Evolutionary conservation across 257 asterid species (phyloP), one percentile per base, ranked within the genome.

Genomic region (Sherardia arvensis): DNA sequence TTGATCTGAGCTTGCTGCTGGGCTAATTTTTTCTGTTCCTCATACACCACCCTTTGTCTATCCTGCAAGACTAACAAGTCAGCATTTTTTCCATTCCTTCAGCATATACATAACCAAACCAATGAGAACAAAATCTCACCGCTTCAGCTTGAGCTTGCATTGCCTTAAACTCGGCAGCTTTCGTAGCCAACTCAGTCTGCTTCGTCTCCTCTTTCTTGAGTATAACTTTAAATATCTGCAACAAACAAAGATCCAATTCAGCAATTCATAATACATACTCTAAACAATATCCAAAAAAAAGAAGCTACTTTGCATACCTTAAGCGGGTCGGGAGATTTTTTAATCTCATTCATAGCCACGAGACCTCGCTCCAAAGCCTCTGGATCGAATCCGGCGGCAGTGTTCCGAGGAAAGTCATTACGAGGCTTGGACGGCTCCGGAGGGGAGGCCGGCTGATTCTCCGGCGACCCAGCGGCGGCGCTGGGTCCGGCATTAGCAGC

Each of bases 351-450:
- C 79, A 91, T 73, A 17, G 86, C 80, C 73, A 73, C 66, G 27
- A 71, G 87, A 45, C 97, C 97, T 69, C 88, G 84, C 77, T 86
- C 95, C 85, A 92, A 61, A 4, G 98, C 84, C 81, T 73, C 91
- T 0, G 98, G 93, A 73, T 91, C 98, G 73, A 91, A 88, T 40
- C 97, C 97, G 59, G 95, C 82, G 0, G 97, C 72, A 14, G 98
- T 76, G 7, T 95, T 88, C 77, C 95, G 78, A 4, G 96, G 95
- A 25, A 83, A 80, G 63, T 82, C 79, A 70, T 91, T 91, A 34
- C 96, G 90, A 73, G 75, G 76, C 64, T 74, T 81, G 1, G 65
- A 36, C 7, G 86, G 82, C 77, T 74, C 78, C 15, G 68, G 74
- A 20, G 77, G 71, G 32, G 60, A 4, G 9, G 76, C 69, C 14